Evolutionary conservation across 345 rosid species (phyloP), one percentile per base, ranked within the genome.

Genomic region (Dovyalis caffra): DNA sequence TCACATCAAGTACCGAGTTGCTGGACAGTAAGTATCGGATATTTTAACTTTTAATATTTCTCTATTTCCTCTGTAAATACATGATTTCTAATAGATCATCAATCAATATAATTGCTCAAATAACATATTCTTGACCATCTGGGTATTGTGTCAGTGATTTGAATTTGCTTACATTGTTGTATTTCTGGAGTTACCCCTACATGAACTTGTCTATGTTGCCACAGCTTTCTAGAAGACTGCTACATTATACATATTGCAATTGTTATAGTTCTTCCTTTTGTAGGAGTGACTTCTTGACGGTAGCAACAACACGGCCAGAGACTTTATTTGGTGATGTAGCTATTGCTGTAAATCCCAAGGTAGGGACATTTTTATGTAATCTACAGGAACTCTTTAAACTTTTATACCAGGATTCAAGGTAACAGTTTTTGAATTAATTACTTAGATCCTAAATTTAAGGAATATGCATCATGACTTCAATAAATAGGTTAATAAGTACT

Each of bases 221-320:
- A 26, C 15, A 34, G 29, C 32, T n/a, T 35, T 74, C 25, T 26
- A 10, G 56, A 51, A 26, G 69, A 70, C 63, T 74, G 6, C 5
- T 66, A 23, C 60, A 58, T 23, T 38, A 43, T 77, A 47, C n/a
- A 74, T 79, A 64, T 31, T 79, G 62, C 9, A 11, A 64, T 72
- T 58, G 73, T 74, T 69, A 71, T 66, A 74, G n/a, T n/a, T n/a
- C 2, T 83, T 80, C 76, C 57, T 76, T 81, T 37, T 85, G 58
- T 70, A 95, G 99, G 85, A 83, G 80, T 85, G 99, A 92, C 78
- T 95, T 86, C 79, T 83, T 95, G 82, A 95, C 92, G 20, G 79
- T 95, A 75, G 97, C 99, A 78, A 95, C 99, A 47, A 95, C 99
- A 20, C 92, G 99, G 58, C 99, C 99, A 34, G 99, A 95, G 87